These are phyloP conservation scores for Fusarium staphyleae DNA, from an alignment of 2,329 filamentous ascomycete species.

Conservation along the genomic window DNA sequence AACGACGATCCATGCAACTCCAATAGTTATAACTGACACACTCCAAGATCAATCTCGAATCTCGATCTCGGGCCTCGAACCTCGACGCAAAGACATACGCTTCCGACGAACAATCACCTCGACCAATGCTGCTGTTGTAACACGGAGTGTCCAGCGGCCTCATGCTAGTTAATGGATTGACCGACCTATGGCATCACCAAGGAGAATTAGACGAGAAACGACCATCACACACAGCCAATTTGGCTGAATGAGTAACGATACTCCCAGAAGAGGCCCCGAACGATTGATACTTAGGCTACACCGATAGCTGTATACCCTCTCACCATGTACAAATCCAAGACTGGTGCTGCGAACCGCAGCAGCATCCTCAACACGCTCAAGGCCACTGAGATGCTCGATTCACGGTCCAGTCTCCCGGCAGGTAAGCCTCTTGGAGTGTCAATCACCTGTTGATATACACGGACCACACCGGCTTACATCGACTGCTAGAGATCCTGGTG, in stretches of 20 bases:
- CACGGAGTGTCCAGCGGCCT: constrained; percentile 25
- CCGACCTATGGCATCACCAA: constrained; percentile 20
- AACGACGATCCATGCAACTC: constrained; percentile 15
- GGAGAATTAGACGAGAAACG: constrained; percentile 17
- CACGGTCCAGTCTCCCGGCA: constrained; percentile 81
- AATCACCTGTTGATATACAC: not conserved
- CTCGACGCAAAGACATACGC: not conserved
- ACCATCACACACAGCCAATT: constrained; percentile 7
- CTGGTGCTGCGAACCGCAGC: constrained; percentile 49
- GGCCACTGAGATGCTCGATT: constrained; percentile 79
- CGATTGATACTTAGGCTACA: not conserved
- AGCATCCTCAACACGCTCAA: constrained; percentile 78
- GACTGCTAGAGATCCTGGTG: constrained; percentile 76
- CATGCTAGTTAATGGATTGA: constrained; percentile 34
- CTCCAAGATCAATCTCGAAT: not conserved
- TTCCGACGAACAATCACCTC: not conserved
- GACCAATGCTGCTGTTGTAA: constrained; percentile 11
- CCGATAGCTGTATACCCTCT: constrained; percentile 12
- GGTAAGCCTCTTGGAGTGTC: constrained; percentile 54
- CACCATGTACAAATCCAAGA: constrained; percentile 54
- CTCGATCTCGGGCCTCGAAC: too few relatives aligned
- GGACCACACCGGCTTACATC: constrained; percentile 11
- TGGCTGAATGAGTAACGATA: not conserved
- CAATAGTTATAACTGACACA: not conserved
- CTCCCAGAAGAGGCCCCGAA: not conserved